A percentile compares a stretch with the other conserved stretches of the same genome.
Conservation (phyloP, 345 rosid genomes). For the Excoecaria agallocha region DNA sequence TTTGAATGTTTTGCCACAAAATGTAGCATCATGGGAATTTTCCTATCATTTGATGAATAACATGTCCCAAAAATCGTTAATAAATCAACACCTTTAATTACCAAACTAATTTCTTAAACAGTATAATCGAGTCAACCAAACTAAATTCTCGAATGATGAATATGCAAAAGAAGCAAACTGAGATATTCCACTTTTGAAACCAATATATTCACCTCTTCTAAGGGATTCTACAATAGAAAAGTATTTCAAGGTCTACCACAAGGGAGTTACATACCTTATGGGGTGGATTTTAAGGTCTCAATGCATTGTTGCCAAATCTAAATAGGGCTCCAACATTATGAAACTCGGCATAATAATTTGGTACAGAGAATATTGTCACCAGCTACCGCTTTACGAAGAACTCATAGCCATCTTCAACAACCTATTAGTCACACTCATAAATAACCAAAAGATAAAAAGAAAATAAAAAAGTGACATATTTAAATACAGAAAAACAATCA, state of each 20-base stretch:
- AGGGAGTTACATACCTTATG: slow-evolving; percentile 49
- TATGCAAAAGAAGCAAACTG: neutral
- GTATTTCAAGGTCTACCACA: neutral
- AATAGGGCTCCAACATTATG: slow-evolving; percentile 64
- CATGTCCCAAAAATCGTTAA: neutral
- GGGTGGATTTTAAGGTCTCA: slow-evolving; percentile 69
- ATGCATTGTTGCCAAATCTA: slow-evolving; percentile 50
- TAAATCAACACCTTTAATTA: neutral
- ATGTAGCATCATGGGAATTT: neutral
- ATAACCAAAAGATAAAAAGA: neutral
- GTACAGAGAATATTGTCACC: slow-evolving; percentile 69
- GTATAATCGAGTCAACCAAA: neutral
- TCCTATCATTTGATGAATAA: neutral
- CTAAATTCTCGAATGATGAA: neutral
- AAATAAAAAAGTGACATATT: neutral
- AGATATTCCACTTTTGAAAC: neutral
- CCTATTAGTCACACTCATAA: slow-evolving; percentile 34
- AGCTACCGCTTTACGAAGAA: slow-evolving; percentile 62
- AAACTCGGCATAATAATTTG: slow-evolving; percentile 69
- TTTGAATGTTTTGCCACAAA: neutral
- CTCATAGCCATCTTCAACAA: slow-evolving; percentile 74
- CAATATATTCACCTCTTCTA: neutral
- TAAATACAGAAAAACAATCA: neutral
- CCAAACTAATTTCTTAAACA: neutral
- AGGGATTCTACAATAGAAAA: neutral